Evolutionary conservation across 345 rosid genomes (phyloP).

Genomic region (Aquilaria sinensis): DNA sequence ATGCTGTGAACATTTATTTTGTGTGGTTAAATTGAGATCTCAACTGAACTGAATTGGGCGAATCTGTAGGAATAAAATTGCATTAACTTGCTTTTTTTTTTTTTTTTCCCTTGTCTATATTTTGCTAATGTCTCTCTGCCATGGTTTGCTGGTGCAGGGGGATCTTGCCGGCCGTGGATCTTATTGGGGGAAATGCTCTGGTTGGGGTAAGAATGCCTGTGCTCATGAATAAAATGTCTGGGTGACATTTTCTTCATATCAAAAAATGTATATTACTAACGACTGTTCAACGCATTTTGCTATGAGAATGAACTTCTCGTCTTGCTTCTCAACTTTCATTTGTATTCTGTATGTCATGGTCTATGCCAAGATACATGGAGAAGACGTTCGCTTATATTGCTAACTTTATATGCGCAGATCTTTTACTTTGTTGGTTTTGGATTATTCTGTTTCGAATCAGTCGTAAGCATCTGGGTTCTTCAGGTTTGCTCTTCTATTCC

Average conservation of each 20-base stretch:
- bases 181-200: conserved; percentile 31
- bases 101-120: neutral
- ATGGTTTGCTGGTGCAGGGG: conserved; percentile 47
- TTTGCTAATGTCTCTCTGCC: conserved; percentile 7
- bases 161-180: conserved; percentile 75
- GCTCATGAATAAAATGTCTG: neutral
- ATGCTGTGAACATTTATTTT: too few species aligned
- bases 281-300: neutral
- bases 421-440: conserved; percentile 89
- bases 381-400: too few species aligned
- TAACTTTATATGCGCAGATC: conserved; percentile 32
- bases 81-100: neutral
- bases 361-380: too few species aligned
- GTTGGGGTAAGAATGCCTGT: conserved; percentile 58
- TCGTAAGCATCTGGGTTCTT: conserved; percentile 88
- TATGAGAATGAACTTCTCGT: too few species aligned
- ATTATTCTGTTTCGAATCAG: conserved; percentile 55
- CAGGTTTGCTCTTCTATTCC: conserved; percentile 39
- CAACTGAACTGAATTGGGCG: neutral
- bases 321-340: too few species aligned
- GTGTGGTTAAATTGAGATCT: too few species aligned
- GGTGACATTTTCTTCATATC: neutral
- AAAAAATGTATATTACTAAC: neutral
- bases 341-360: too few species aligned
- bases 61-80: neutral